phyloP scores from a whole-genome alignment of 257 asterid genomes.

The Anisodus tanguticus region DNA sequence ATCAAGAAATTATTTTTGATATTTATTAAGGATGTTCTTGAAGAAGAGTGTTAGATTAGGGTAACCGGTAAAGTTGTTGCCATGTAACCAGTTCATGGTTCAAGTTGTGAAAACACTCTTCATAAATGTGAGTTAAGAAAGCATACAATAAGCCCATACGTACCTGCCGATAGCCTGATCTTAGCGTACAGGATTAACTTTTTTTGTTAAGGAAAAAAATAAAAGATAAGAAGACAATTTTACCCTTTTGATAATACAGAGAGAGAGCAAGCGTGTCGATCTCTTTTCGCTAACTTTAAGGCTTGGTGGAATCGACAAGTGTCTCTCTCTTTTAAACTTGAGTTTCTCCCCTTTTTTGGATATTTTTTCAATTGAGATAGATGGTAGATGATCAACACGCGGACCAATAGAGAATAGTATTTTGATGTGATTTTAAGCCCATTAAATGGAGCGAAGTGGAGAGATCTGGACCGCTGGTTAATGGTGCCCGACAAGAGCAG shows the following conservation, averaged over 20 bases:
- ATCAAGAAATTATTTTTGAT: not conserved
- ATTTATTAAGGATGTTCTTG: not conserved
- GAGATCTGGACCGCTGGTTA: no score
- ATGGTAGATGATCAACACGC: slow-evolving; percentile 37
- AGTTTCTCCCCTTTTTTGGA: not conserved
- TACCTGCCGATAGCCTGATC: no score
- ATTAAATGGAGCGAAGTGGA: no score
- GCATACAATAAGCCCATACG: no score
- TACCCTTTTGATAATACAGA: slow-evolving; percentile 42
- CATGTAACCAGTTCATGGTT: no score
- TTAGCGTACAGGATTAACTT: no score
- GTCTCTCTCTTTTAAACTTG: slow-evolving; percentile 42
- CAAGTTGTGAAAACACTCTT: no score
- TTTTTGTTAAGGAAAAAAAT: not conserved
- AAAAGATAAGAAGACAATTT: not conserved
- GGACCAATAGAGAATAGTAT: slow-evolving; percentile 43
- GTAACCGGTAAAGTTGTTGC: no score
- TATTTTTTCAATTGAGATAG: not conserved
- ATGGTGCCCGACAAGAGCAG: no score
- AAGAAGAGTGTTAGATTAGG: no score
- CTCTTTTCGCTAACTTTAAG: slow-evolving; percentile 58
- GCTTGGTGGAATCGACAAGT: slow-evolving; percentile 72
- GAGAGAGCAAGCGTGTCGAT: slow-evolving; percentile 67
- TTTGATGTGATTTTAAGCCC: no score
- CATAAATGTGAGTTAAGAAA: no score